Conservation (phyloP, 495 filamentous ascomycete species). For the Hypoxylon intermedium region DNA sequence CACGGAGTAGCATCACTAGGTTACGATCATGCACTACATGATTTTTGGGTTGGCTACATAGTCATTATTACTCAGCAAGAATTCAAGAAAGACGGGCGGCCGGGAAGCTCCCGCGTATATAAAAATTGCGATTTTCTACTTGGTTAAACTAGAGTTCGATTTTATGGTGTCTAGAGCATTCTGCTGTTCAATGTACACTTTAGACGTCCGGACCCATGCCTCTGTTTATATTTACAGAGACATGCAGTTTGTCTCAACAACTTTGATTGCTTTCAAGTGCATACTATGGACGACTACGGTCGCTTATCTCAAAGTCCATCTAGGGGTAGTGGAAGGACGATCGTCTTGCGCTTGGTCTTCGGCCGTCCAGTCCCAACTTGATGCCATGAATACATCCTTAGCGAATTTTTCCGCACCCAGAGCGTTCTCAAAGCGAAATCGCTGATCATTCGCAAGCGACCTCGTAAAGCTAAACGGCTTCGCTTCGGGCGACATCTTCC, state of each 20-base stretch:
- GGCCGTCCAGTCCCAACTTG: conserved; percentile 65
- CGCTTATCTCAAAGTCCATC: conserved; percentile 32
- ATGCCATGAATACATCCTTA: conserved; percentile 63
- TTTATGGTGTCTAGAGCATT: neutral
- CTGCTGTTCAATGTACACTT: neutral
- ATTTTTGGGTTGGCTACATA: conserved; percentile 15
- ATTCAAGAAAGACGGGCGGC: conserved; percentile 3
- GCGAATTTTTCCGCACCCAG: conserved; percentile 53
- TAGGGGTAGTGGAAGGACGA: conserved; percentile 35
- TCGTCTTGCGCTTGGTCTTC: conserved; percentile 44
- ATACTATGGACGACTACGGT: neutral
- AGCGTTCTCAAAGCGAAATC: conserved; percentile 48
- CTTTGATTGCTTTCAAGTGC: neutral
- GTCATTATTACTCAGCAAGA: neutral
- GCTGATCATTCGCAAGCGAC: conserved; percentile 48
- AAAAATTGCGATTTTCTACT: conserved; percentile 14
- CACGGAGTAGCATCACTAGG: conserved; percentile 32
- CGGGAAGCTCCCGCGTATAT: conserved; percentile 25
- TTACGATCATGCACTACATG: conserved; percentile 22
- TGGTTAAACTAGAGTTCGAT: neutral
- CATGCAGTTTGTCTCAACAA: neutral
- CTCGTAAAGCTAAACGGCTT: conserved; percentile 50
- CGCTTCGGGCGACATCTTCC: conserved; percentile 10
- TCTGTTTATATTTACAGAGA: too few species aligned
- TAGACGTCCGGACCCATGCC: neutral